Evolutionary conservation across 1,284 basidiomycete species (phyloP).

Genomic region (Hymenochaete sp.): DNA sequence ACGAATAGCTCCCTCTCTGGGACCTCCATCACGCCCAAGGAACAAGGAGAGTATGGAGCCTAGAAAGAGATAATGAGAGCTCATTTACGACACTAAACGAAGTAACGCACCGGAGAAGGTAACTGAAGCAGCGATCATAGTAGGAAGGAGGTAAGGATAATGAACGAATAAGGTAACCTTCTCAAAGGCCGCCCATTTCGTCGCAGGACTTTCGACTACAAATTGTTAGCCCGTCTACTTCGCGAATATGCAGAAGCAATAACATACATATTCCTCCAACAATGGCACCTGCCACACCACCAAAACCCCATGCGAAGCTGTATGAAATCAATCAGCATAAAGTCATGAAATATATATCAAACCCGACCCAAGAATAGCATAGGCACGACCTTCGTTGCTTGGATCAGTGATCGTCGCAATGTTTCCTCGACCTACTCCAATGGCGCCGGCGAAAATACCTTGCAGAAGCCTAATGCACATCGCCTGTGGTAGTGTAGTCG

Average conservation of each 20-base stretch:
- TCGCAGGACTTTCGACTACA: slow-evolving; percentile 74
- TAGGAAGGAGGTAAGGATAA: slow-evolving; percentile 91
- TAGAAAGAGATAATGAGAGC: slow-evolving; percentile 20
- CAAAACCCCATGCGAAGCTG: slow-evolving; percentile 88
- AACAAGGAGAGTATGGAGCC: slow-evolving; percentile 85
- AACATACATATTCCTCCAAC: slow-evolving; percentile 75
- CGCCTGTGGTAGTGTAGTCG: slow-evolving; percentile 73
- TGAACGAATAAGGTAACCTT: slow-evolving; percentile 59
- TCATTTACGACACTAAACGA: slow-evolving; percentile 1
- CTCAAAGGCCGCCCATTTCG: slow-evolving; percentile 79
- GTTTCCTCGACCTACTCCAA: slow-evolving; percentile 87
- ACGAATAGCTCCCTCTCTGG: slow-evolving; percentile 74
- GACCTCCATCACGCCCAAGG: slow-evolving; percentile 85
- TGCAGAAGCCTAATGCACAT: slow-evolving; percentile 86
- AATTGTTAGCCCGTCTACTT: background rate
- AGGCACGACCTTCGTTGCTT: slow-evolving; percentile 89
- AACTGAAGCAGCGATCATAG: slow-evolving; percentile 65
- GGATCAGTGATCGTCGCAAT: slow-evolving; percentile 84
- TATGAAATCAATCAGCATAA: background rate
- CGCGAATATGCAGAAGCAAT: background rate
- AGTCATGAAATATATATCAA: background rate
- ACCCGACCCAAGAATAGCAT: slow-evolving; percentile 79
- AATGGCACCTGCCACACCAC: slow-evolving; percentile 85
- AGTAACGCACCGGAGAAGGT: slow-evolving; percentile 56
- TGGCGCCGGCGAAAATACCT: slow-evolving; percentile 91